Conservation (phyloP, 768 basidiomycete species). For the Cystobasidium tubakii region DNA sequence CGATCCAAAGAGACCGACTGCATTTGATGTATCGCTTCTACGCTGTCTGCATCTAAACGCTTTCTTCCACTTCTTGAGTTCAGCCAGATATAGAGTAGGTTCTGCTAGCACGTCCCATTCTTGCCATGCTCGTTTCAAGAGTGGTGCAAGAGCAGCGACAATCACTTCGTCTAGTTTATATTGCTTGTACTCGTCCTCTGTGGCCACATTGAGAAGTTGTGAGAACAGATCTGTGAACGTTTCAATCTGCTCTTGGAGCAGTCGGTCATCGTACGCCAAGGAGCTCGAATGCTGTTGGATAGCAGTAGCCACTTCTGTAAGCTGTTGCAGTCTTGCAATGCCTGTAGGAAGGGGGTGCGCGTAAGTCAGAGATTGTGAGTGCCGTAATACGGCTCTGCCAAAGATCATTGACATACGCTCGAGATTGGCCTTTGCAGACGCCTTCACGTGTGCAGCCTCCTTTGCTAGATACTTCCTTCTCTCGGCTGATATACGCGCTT, state of each 20-base stretch:
- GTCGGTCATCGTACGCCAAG: not conserved
- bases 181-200: slow-evolving; percentile 63
- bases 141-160: slow-evolving; percentile 81
- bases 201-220: slow-evolving; percentile 64
- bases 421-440: slow-evolving; percentile 7
- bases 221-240: slow-evolving; percentile 1
- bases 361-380: not conserved
- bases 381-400: not conserved
- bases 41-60: slow-evolving; percentile 47
- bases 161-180: slow-evolving; percentile 84
- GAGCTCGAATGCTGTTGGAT: slow-evolving; percentile 12
- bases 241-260: not conserved
- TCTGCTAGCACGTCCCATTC: slow-evolving; percentile 78
- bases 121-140: slow-evolving; percentile 64
- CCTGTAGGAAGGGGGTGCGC: not conserved
- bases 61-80: slow-evolving; percentile 49
- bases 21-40: slow-evolving; percentile 7
- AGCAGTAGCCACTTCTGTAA: not conserved
- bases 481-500: slow-evolving; percentile 57
- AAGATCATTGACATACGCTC: not conserved
- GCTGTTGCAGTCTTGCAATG: slow-evolving; percentile 27
- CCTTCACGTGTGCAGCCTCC: slow-evolving; percentile 63
- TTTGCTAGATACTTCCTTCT: slow-evolving; percentile 64
- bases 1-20: slow-evolving; percentile 24
- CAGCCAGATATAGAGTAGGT: slow-evolving; percentile 54